Evolutionary conservation across 2,329 filamentous ascomycete species (phyloP).

Genomic region (Hypoxylon sp.): DNA sequence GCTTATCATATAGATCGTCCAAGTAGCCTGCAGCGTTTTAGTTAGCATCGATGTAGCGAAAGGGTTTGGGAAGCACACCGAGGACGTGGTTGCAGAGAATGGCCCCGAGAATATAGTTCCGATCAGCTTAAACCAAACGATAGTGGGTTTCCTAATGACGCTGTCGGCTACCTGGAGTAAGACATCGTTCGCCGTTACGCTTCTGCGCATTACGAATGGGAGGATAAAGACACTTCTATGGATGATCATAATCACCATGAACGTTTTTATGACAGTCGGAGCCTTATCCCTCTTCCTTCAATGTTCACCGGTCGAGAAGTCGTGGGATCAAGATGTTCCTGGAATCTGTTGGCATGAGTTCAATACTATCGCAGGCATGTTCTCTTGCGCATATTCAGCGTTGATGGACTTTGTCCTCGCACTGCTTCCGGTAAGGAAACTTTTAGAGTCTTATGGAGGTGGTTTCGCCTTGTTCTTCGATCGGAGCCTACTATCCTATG

Average conservation of each 20-base stretch:
- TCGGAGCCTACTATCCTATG: not conserved
- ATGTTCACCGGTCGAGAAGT: conserved; percentile 16
- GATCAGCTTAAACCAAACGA: conserved; percentile 21
- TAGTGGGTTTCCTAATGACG: conserved; percentile 26
- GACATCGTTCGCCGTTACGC: conserved; percentile 26
- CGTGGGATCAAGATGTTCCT: conserved; percentile 19
- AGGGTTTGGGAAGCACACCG: conserved; percentile 24
- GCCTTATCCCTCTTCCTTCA: conserved; percentile 27
- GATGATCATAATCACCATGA: conserved; percentile 26
- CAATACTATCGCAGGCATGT: conserved; percentile 18
- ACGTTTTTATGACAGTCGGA: conserved; percentile 15
- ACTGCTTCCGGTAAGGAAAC: conserved; percentile 21
- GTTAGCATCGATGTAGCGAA: conserved; percentile 20
- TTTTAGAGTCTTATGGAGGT: not conserved
- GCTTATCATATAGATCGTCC: conserved; percentile 2
- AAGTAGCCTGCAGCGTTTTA: conserved; percentile 12
- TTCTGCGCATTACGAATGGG: conserved; percentile 17
- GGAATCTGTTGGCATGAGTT: conserved; percentile 19
- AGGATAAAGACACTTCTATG: conserved; percentile 13
- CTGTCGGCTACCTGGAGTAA: conserved; percentile 26
- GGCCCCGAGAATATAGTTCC: conserved; percentile 6
- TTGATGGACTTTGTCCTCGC: conserved; percentile 32
- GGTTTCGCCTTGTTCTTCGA: not conserved
- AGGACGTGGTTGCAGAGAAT: conserved; percentile 13
- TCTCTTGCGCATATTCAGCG: conserved; percentile 23